phyloP scores from a whole-genome alignment of 2,329 filamentous ascomycete genomes.

The Alternaria triticimaculans region DNA sequence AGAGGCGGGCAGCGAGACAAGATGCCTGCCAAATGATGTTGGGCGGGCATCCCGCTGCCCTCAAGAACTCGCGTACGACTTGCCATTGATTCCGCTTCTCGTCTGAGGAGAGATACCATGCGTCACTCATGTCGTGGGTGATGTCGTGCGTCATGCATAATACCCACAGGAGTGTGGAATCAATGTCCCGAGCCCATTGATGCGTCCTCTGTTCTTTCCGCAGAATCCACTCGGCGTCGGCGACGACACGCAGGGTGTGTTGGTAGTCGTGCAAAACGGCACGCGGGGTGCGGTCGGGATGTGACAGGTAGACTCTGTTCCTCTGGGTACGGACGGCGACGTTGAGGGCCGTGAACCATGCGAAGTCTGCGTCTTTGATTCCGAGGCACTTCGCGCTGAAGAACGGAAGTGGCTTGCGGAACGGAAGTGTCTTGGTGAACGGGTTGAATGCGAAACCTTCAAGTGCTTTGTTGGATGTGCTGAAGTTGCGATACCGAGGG shows the following conservation, averaged over 20 bases:
- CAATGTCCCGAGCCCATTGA: neutral
- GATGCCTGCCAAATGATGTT: neutral
- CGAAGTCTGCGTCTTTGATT: neutral
- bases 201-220: neutral
- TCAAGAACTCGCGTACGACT: neutral
- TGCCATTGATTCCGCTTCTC: neutral
- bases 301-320: neutral
- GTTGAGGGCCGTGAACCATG: slow-evolving; percentile 3
- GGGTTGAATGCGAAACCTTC: neutral
- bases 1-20: neutral
- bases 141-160: neutral
- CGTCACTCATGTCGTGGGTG: neutral
- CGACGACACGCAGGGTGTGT: neutral
- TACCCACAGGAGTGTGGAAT: neutral
- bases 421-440: neutral
- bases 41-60: neutral
- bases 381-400: neutral
- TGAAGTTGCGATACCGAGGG: neutral
- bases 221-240: neutral
- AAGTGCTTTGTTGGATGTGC: neutral
- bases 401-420: neutral
- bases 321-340: neutral
- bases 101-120: neutral
- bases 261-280: neutral
- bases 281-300: neutral